Conservation (phyloP, 441 rosid genomes). For the Capsella rubella region DNA sequence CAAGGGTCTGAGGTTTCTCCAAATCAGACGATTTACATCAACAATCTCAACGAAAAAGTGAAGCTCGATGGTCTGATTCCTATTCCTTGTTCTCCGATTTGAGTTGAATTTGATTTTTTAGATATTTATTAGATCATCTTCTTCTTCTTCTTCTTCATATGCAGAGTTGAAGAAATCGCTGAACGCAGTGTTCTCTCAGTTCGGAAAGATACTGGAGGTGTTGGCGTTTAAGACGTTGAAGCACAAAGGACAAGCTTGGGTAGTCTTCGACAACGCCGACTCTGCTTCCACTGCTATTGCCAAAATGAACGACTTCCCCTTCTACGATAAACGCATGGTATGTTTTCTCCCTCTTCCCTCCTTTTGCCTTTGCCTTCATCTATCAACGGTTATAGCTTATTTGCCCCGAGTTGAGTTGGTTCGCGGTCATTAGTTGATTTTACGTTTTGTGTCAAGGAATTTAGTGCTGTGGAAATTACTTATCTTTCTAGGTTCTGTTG, state of each 20-base stretch:
- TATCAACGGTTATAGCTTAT: too few relatives aligned
- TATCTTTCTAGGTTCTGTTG: not conserved
- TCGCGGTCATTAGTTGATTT: too few relatives aligned
- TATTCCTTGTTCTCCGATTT: not conserved
- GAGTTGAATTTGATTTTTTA: not conserved
- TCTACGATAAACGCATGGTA: conserved; percentile 93
- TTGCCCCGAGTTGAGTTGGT: too few relatives aligned
- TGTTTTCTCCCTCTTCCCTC: too few relatives aligned
- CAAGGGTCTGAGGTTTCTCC: conserved; percentile 62
- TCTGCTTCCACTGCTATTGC: conserved; percentile 82
- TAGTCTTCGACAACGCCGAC: conserved; percentile 74
- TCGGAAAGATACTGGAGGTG: conserved; percentile 91
- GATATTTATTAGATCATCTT: not conserved
- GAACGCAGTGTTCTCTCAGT: conserved; percentile 85
- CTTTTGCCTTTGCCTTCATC: too few relatives aligned
- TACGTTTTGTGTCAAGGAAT: too few relatives aligned
- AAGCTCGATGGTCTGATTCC: conserved; percentile 71
- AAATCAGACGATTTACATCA: conserved; percentile 90
- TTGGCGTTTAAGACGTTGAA: conserved; percentile 93
- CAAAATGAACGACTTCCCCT: conserved; percentile 92
- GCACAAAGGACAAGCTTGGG: conserved; percentile 99
- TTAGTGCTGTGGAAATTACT: too few relatives aligned
- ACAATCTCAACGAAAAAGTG: conserved; percentile 96
- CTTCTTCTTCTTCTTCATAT: not conserved
- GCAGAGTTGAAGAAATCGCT: conserved; percentile 92